Evolutionary conservation across 176 grass and related monocot species (phyloP).

Genomic region (Eleusine indica): DNA sequence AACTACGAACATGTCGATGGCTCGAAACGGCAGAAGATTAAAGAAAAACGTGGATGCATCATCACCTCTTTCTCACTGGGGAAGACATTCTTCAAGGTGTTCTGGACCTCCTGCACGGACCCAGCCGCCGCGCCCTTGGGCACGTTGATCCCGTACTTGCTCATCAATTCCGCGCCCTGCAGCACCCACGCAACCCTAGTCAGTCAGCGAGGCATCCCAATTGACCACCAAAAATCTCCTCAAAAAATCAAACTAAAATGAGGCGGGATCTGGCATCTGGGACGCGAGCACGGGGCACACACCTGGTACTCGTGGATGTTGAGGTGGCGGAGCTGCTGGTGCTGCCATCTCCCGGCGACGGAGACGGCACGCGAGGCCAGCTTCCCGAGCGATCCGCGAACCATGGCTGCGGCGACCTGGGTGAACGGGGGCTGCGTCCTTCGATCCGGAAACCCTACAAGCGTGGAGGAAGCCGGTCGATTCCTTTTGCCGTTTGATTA

Average conservation of each 20-base stretch:
- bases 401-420: slow-evolving; percentile 54
- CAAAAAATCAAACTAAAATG: slow-evolving; percentile 12
- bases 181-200: slow-evolving; percentile 21
- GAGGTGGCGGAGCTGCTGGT: slow-evolving; percentile 97
- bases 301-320: slow-evolving; percentile 99
- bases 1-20: background rate
- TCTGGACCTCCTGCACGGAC: slow-evolving; percentile 73
- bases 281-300: slow-evolving; percentile 16
- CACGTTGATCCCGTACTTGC: slow-evolving; percentile 93
- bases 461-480: slow-evolving; percentile 33
- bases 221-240: background rate
- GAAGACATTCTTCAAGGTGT: slow-evolving; percentile 68
- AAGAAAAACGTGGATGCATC: background rate
- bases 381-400: slow-evolving; percentile 77
- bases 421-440: slow-evolving; percentile 21
- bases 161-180: slow-evolving; percentile 97
- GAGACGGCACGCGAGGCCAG: slow-evolving; percentile 65
- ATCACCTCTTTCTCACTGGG: slow-evolving; percentile 88
- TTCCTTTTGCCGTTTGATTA: slow-evolving; percentile 21
- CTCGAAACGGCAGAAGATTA: background rate
- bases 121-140: slow-evolving; percentile 69
- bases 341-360: slow-evolving; percentile 88
- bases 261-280: slow-evolving; percentile 12
- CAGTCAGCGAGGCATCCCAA: slow-evolving; percentile 10
- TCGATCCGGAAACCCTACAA: slow-evolving; percentile 51